Base-by-base conservation (phyloP, 2,329 filamentous ascomycete genomes). In the Penicillium paneum region DNA sequence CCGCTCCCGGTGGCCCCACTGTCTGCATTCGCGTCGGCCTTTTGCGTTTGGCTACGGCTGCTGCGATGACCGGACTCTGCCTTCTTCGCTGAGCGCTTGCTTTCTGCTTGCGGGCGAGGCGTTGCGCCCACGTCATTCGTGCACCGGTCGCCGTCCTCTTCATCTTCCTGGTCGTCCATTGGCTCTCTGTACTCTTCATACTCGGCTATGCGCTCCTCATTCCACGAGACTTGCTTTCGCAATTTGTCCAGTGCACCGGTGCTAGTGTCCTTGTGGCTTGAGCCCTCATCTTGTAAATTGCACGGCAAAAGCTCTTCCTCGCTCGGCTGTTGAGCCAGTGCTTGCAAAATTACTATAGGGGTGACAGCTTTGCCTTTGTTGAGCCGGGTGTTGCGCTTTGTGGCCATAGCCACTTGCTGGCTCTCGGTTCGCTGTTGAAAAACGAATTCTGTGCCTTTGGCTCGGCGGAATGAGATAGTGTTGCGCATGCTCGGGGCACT, bases 361-460 rank as follows among this genome's bases (percentile, higher is more conserved):
- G 69, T 59, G 31, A 70, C 51, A 8, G 75, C 65, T 57, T 68
- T 63, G 8, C 73, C 75, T 51, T 71, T 73, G 61, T 78, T 78
- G 29, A 67, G 62, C 47, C 69, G 69, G 11, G 76, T 78, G 55
- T 78, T 78, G 24, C 70, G 68, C 49, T 74, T 69, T 6, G 76
- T 78, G 12, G 65, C 52, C 38, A 77, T 64, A 0, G 76, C 72
- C 28, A 77, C 55, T 38, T 77, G 69, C 57, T 77, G 75, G 6
- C 67, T 65, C 45, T 77, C 74, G 2, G 74, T 73, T 11, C 68
- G 67, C 44, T 76, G 68, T 26, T 71, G 64, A 50, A 77, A 77
- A 28, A 78, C 65, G 48, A 78, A 78, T 47, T 78, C 76, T 6
- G 68, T 76, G 5, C 76, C 76, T 45, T 73, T 76, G 3, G 75